These are phyloP conservation scores for Pugionium cornutum DNA, from an alignment of 345 rosid genomes.

Conservation along the genomic window DNA sequence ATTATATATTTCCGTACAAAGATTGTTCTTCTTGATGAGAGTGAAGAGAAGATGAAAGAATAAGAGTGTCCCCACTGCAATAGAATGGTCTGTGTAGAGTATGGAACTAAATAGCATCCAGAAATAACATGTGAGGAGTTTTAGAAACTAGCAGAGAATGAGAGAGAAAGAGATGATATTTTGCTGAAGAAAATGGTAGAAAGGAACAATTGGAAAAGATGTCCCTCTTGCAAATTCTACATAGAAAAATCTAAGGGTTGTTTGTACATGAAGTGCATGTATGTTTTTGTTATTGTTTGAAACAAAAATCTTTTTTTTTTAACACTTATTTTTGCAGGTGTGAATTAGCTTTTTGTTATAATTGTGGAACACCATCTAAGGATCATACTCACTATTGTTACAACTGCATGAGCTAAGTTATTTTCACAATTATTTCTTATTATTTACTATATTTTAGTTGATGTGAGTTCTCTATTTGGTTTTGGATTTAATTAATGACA, in stretches of 20 bases:
- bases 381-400: too few relatives aligned
- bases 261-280: conserved; percentile 55
- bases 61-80: conserved; percentile 50
- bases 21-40: conserved; percentile 50
- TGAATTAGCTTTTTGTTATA: too few relatives aligned
- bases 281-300: background rate
- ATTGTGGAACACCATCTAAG: too few relatives aligned
- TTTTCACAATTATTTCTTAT: too few relatives aligned
- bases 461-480: too few relatives aligned
- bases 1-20: conserved; percentile 51
- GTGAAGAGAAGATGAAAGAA: conserved; percentile 29
- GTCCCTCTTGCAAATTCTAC: conserved; percentile 47
- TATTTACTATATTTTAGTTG: too few relatives aligned
- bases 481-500: too few relatives aligned
- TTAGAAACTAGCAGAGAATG: conserved; percentile 44
- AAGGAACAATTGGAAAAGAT: conserved; percentile 49
- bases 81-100: conserved; percentile 52
- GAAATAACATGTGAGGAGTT: conserved; percentile 45
- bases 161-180: conserved; percentile 48
- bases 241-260: conserved; percentile 52
- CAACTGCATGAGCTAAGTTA: too few relatives aligned
- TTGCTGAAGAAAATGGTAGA: conserved; percentile 51
- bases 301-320: too few relatives aligned
- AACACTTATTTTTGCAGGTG: too few relatives aligned
- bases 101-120: conserved; percentile 57